Conservation (phyloP, 176 grass and related monocot genomes). For the Hsuehochloa calcarea region DNA sequence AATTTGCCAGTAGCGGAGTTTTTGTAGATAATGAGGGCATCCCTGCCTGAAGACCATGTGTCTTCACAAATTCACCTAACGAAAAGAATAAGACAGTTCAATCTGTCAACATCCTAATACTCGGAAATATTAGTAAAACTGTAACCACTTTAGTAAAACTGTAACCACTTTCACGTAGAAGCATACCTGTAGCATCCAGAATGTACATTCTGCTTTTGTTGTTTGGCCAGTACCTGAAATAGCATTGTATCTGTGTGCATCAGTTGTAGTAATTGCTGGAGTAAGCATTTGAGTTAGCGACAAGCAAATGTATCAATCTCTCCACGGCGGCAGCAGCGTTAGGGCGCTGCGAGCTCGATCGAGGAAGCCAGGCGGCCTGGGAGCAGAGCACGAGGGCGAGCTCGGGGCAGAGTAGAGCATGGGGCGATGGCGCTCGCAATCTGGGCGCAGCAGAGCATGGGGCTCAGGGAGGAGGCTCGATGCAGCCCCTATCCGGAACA, state of each 20-base stretch:
- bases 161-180: not conserved
- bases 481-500: too few species aligned
- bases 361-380: too few species aligned
- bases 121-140: not conserved
- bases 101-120: not conserved
- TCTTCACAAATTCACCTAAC: constrained; percentile 80
- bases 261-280: not conserved
- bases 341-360: too few species aligned
- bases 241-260: not conserved
- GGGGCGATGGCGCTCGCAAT: too few species aligned
- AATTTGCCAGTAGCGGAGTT: constrained; percentile 50
- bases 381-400: too few species aligned
- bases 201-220: constrained; percentile 98
- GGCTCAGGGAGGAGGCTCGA: too few species aligned
- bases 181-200: constrained; percentile 73
- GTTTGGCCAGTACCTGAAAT: constrained; percentile 89
- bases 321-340: not conserved
- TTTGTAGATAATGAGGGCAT: constrained; percentile 65
- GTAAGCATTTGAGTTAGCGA: not conserved
- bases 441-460: too few species aligned
- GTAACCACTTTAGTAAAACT: not conserved
- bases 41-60: constrained; percentile 72
- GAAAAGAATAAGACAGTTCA: not conserved
- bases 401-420: too few species aligned
- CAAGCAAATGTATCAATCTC: not conserved